phyloP scores from a whole-genome alignment of 2,329 filamentous ascomycete genomes.

The Colletotrichum plurivorum region DNA sequence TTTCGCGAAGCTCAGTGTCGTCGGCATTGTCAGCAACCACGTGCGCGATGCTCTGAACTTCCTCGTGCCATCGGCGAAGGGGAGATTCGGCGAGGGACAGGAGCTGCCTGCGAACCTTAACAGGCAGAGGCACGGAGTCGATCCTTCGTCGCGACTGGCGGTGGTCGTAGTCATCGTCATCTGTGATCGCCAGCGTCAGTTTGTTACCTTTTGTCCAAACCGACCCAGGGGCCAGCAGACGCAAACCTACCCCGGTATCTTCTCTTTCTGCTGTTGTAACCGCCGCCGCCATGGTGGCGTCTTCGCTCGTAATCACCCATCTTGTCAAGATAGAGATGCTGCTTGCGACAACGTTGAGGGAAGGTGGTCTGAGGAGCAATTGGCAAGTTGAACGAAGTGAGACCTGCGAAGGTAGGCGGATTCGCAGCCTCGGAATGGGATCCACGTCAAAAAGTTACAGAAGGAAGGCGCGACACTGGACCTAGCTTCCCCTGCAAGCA shows the following conservation, averaged over 20 bases:
- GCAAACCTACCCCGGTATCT: constrained; percentile 80
- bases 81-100: constrained; percentile 87
- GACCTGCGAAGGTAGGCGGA: not conserved
- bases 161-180: constrained; percentile 84
- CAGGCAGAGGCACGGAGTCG: constrained; percentile 77
- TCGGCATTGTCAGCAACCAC: constrained; percentile 87
- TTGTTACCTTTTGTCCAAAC: constrained; percentile 25
- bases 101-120: constrained; percentile 83
- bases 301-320: constrained; percentile 74
- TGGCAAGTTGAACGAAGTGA: constrained; percentile 1
- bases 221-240: constrained; percentile 3
- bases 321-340: not conserved
- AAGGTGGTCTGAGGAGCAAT: not conserved
- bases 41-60: constrained; percentile 81
- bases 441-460: constrained; percentile 38
- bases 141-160: constrained; percentile 77
- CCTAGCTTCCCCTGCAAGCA: constrained; percentile 38
- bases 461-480: constrained; percentile 10
- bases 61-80: constrained; percentile 83
- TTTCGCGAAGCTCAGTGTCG: constrained; percentile 81
- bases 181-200: constrained; percentile 53
- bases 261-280: constrained; percentile 79
- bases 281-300: constrained; percentile 61
- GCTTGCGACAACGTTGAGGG: not conserved
- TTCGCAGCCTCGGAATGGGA: constrained; percentile 26